phyloP scores from a whole-genome alignment of 139 green algal genomes.

The Chlamydomonas sp. region DNA sequence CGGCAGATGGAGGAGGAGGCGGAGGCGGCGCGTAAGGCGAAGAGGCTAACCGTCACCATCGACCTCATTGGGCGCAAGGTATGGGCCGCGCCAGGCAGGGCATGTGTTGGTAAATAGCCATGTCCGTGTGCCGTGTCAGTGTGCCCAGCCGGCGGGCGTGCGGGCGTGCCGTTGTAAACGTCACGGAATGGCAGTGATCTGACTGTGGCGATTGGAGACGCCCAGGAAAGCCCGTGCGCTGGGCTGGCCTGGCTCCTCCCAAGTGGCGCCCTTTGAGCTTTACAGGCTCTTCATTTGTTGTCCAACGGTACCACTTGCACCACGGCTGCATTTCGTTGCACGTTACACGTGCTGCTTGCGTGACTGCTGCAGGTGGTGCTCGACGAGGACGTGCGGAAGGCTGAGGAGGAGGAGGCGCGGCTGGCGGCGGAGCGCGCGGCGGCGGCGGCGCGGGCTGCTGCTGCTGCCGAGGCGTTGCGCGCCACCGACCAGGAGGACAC shows the following conservation, averaged over 20 bases:
- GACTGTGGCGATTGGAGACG: too few relatives aligned
- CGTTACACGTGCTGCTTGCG: too few relatives aligned
- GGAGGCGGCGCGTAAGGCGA: constrained; percentile 66
- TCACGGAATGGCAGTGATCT: too few relatives aligned
- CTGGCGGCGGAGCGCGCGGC: background rate
- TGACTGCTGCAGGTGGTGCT: constrained; percentile 12
- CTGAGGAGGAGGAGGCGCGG: background rate
- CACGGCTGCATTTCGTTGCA: background rate
- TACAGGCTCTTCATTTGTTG: background rate
- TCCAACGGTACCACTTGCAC: background rate
- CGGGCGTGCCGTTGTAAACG: too few relatives aligned
- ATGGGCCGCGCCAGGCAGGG: background rate
- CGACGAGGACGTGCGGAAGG: constrained; percentile 29
- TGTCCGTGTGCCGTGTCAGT: too few relatives aligned
- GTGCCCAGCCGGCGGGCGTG: too few relatives aligned
- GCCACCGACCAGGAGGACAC: constrained; percentile 16
- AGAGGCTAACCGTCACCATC: constrained; percentile 77
- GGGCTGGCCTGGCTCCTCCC: background rate
- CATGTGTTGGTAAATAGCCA: too few relatives aligned
- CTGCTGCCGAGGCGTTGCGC: constrained; percentile 12
- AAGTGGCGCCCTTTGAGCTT: background rate
- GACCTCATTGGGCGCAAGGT: constrained; percentile 89
- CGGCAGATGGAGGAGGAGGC: constrained; percentile 60
- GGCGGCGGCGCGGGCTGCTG: constrained; percentile 8
- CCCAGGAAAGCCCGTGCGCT: background rate